Percentiles rank a stretch among this genome's conserved stretches.
Conservation (phyloP, 768 basidiomycete species). For the Lepiota venenata region DNA sequence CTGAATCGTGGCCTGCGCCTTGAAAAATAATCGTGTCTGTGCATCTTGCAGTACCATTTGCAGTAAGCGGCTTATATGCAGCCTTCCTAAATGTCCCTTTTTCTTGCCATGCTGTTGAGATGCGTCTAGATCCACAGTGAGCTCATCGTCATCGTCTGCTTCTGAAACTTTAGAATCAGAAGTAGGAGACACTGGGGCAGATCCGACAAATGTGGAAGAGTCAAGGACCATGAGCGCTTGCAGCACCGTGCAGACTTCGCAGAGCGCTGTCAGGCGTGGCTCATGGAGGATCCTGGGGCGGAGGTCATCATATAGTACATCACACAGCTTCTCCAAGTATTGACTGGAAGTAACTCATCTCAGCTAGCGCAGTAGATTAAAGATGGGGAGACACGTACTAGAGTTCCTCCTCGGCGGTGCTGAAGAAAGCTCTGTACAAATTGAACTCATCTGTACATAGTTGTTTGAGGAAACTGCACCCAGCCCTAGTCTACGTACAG, state of each 20-base stretch:
- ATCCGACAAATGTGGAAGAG: slow-evolving; percentile 34
- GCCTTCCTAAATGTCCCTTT: slow-evolving; percentile 23
- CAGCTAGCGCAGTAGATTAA: neutral
- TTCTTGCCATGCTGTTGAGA: slow-evolving; percentile 32
- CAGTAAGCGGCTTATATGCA: slow-evolving; percentile 80
- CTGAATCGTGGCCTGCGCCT: slow-evolving; percentile 90
- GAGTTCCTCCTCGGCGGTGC: slow-evolving; percentile 68
- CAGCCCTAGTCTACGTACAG: slow-evolving; percentile 69
- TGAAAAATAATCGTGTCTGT: slow-evolving; percentile 93
- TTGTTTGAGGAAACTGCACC: slow-evolving; percentile 91
- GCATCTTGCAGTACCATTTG: slow-evolving; percentile 94
- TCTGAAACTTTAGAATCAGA: slow-evolving; percentile 17
- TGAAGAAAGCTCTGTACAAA: slow-evolving; percentile 83
- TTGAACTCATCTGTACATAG: slow-evolving; percentile 88
- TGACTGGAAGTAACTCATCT: slow-evolving; percentile 42
- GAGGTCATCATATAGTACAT: slow-evolving; percentile 92
- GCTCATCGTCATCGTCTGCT: slow-evolving; percentile 24
- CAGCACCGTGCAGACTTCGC: slow-evolving; percentile 94
- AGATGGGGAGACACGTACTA: slow-evolving; percentile 33
- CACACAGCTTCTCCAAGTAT: slow-evolving; percentile 89
- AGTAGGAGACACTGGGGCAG: slow-evolving; percentile 13
- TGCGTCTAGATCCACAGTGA: slow-evolving; percentile 36
- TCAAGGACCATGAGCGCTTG: slow-evolving; percentile 96
- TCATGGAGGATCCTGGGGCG: slow-evolving; percentile 96
- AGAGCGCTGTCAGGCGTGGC: slow-evolving; percentile 79